Evolutionary conservation across 768 basidiomycete species (phyloP), one percentile per base, ranked within the genome.

Genomic region (Coprinopsis strossmayeri): DNA sequence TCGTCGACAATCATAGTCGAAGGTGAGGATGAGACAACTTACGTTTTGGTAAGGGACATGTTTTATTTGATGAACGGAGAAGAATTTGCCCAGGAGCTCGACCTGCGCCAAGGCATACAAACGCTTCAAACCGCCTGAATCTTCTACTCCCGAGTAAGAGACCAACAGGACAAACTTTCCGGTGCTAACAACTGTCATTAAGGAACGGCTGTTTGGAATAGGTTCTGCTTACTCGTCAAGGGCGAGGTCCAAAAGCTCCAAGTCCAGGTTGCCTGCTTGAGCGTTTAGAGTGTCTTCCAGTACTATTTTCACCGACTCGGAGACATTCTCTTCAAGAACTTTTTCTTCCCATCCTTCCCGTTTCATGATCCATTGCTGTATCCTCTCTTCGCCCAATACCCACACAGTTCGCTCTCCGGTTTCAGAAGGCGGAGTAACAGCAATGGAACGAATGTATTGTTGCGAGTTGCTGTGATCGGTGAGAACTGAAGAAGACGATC

Each of bases 11-110:
- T 25, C 17, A 34, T 11, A 3, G 23, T 20, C 24, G 15, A 13
- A 24, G 12, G 13, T 21, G 15, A 3, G 28, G 17, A 32, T 2
- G 10, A 5, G 35, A 5, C 43, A 46, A 68, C 82, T 57, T 55
- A 90, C 87, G 50, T 81, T 82, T 62, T 89, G 82, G 58, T 89
- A 90, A 5, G 88, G 88, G 10, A 91, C 81, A 27, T 69, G 70
- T 34, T 69, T 74, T 30, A 85, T 65, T 15, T 67, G 69, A 27
- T 74, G 63, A 12, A 82, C 71, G 21, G 62, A 58, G 61, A 82
- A 76, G 1, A 55, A 53, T 10, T 71, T 72, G 3, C 67, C 65
- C 20, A 61, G 53, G 45, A 65, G 60, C n/a, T 72, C 64, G 13
- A 88, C 57, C 46, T 72, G 72, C 13, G 77, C 67, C 34, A 88